Percentiles rank a stretch among this genome's conserved stretches.
These are phyloP conservation scores for Macrocybe gigantea DNA, from an alignment of 768 basidiomycete species.

Conservation along the genomic window DNA sequence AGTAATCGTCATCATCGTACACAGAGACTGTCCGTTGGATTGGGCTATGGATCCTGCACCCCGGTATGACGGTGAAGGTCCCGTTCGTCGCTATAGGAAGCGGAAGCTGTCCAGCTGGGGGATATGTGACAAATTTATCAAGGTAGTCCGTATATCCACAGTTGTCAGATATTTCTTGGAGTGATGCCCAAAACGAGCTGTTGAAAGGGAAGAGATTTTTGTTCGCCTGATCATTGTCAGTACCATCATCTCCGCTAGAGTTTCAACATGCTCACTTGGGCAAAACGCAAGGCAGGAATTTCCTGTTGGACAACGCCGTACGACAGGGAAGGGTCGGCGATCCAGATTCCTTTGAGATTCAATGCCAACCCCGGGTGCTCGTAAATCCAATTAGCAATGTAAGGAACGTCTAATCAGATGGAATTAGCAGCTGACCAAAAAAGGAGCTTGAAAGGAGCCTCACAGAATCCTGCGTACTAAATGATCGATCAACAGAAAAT, in stretches of 20 bases:
- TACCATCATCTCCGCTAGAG: neutral
- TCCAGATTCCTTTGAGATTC: constrained; percentile 56
- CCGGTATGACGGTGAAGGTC: constrained; percentile 30
- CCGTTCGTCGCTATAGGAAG: constrained; percentile 45
- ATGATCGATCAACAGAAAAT: constrained; percentile 1
- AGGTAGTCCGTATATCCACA: constrained; percentile 63
- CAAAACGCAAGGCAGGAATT: constrained; percentile 62
- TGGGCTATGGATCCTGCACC: constrained; percentile 41
- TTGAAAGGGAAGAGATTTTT: constrained; percentile 57
- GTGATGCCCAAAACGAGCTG: constrained; percentile 42
- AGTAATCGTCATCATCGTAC: constrained; percentile 21
- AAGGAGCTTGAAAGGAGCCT: constrained; percentile 16
- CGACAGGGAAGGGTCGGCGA: constrained; percentile 43
- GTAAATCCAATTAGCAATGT: constrained; percentile 68
- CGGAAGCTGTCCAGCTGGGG: constrained; percentile 56
- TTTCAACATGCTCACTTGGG: constrained; percentile 21
- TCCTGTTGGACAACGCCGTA: constrained; percentile 53
- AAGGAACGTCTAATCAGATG: constrained; percentile 28
- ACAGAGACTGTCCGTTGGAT: constrained; percentile 44
- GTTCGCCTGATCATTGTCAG: constrained; percentile 33
- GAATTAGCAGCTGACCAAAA: neutral
- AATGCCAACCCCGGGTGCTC: constrained; percentile 53
- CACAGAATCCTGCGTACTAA: constrained; percentile 67
- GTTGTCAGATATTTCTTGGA: constrained; percentile 44
- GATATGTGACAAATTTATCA: constrained; percentile 56